Conservation (phyloP, 176 grass and related monocot species). For the Rhynchospora breviuscula region DNA sequence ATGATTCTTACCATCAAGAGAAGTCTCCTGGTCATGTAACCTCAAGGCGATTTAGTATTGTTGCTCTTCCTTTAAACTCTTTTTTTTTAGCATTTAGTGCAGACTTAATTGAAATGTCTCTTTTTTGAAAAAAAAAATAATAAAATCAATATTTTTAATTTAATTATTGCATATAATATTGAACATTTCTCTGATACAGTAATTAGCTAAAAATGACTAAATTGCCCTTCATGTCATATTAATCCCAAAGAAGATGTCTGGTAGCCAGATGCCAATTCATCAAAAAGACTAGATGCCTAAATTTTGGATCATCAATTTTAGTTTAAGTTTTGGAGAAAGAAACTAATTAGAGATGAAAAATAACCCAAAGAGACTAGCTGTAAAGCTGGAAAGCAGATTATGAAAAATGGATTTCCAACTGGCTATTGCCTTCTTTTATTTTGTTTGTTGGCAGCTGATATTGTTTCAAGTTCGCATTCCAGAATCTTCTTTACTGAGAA, state of each 20-base stretch:
- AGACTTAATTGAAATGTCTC: background rate
- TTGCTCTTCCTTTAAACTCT: background rate
- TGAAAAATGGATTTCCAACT: background rate
- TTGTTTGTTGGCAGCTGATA: background rate
- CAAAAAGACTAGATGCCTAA: background rate
- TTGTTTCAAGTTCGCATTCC: background rate
- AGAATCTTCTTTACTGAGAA: background rate
- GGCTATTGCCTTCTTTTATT: background rate
- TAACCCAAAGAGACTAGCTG: background rate
- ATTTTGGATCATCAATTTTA: background rate
- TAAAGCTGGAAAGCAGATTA: background rate
- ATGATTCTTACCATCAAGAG: slow-evolving; percentile 49
- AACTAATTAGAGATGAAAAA: background rate
- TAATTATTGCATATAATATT: background rate
- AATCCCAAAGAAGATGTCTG: background rate
- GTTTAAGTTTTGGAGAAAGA: background rate
- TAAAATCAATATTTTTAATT: background rate
- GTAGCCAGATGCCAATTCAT: background rate
- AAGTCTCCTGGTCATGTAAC: slow-evolving; percentile 46
- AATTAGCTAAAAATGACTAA: background rate
- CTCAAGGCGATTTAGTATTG: slow-evolving; percentile 50
- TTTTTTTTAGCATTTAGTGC: background rate
- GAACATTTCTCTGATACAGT: background rate
- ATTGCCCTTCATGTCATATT: background rate
- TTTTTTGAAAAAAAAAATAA: background rate